Base-by-base conservation (phyloP, 2,329 filamentous ascomycete genomes). In the Arthrinium phaeospermum region DNA sequence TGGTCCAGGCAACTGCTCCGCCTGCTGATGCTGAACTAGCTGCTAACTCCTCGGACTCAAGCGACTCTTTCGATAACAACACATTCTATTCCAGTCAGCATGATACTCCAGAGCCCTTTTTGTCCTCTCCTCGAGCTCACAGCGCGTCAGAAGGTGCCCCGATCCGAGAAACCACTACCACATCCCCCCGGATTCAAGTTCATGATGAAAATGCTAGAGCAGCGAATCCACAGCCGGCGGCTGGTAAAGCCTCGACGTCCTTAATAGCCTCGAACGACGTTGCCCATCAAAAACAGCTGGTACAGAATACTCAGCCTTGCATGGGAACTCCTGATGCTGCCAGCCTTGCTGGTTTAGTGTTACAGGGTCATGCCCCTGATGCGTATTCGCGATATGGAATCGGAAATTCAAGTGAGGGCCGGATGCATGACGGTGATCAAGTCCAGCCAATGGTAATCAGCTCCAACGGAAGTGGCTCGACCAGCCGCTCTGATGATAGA, bases 11-110 rank as follows among this genome's bases (percentile, higher is more conserved):
- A 71, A 86, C 91, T 76, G 89, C 92, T 78, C 87, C 89, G 79
- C 85, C 87, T 80, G 85, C 86, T 86, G 89, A 90, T 84, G 86
- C 86, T 77, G 86, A 83, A 76, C 78, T 83, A 82, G 83, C 80
- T 83, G 83, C 85, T 86, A 88, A 91, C 82, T 86, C 86, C 79
- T 90, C 91, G 81, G 88, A 84, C 76, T 84, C 89, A 79, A 93
- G 88, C 88, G 94, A 96, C 82, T 96, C 94, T 47, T 94, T 95
- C 84, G 95, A 98, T 83, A 93, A 97, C 81, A 95, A 97, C 80
- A 96, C 95, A 53, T 97, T 97, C 83, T 98, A 98, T 86, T 98
- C 96, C 76, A 98, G 95, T 84, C 94, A 93, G 85, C 92, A 95
- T 86, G 93, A 95, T 81, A 97, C 95, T 75, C 89, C 90, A 73